phyloP scores from a whole-genome alignment of 306 rosid species.

The Astragalus glycyphyllos region DNA sequence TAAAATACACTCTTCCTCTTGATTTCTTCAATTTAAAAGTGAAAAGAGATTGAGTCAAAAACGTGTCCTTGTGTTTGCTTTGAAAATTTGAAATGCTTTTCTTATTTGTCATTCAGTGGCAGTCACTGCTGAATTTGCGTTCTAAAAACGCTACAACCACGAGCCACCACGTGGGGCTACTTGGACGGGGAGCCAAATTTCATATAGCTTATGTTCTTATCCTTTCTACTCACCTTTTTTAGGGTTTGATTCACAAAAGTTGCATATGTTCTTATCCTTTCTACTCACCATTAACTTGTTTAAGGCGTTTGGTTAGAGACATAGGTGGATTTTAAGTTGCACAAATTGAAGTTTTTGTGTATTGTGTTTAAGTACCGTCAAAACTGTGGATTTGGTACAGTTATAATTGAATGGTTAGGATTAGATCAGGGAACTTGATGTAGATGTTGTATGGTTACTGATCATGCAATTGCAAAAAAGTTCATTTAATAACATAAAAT shows the following conservation, averaged over 20 bases:
- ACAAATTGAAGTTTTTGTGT: too few species aligned
- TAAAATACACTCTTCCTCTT: background rate
- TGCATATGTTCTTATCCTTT: background rate
- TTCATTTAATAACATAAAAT: too few species aligned
- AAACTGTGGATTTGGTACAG: too few species aligned
- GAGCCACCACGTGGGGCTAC: conserved; percentile 34
- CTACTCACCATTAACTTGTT: background rate
- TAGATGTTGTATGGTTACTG: too few species aligned
- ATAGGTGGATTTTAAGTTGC: too few species aligned
- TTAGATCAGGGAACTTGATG: too few species aligned
- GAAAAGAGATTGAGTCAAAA: background rate
- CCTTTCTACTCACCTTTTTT: background rate
- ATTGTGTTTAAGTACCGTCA: too few species aligned
- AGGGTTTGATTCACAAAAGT: too few species aligned
- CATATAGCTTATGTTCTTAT: background rate
- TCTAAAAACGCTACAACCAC: conserved; percentile 39
- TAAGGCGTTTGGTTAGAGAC: too few species aligned
- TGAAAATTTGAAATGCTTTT: background rate
- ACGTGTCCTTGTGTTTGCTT: conserved; percentile 19
- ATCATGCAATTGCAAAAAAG: too few species aligned
- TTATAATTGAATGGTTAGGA: too few species aligned
- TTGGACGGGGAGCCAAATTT: background rate
- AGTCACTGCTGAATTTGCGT: conserved; percentile 29
- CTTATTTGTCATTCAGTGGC: background rate
- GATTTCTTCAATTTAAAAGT: background rate